Evolutionary conservation across 2,329 filamentous ascomycete species (phyloP), one percentile per base, ranked within the genome.

Genomic region (Leptodontidium sp.): DNA sequence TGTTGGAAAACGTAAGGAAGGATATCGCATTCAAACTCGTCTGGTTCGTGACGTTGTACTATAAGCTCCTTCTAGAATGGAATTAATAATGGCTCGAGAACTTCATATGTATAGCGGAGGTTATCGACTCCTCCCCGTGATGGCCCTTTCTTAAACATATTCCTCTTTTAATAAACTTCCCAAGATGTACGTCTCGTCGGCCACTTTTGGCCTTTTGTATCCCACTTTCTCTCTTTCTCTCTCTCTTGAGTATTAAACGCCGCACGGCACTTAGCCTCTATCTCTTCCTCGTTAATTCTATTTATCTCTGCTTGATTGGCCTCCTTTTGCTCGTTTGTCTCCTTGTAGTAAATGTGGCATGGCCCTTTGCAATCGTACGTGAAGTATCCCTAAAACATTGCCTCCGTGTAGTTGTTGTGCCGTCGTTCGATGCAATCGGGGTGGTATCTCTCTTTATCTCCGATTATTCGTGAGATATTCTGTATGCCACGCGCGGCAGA

Each of bases 351-450:
- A 40, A 68, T 65, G 49, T 68, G n/a, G 49, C 32, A 68, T 38
- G 26, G 53, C 2, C 66, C 53, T 62, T 68, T 68, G 17, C 45
- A n/a, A 61, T 68, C 24, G 24, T 68, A 68, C n/a, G n/a, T 59
- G 59, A 67, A 67, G n/a, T 11, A 64, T 50, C 0, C 61, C n/a
- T 24, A 64, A 52, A 67, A 64, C 17, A 68, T 68, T 4, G 59
- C 59, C 26, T 64, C 12, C 4, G 49, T 47, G 21, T 67, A 67
- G 29, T 63, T 67, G 55, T 59, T 67, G 45, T 64, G 64, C 53
- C 50, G 8, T 17, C 17, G 15, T 38, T 68, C 45, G 12, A 62
- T 68, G 38, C 26, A 68, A 50, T 68, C 45, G 35, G 21, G 62
- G 52, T 68, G 29, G 26, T 65, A 68, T 61, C 29, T 8, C 12